Evolutionary conservation across 352 stramenopile genomes (phyloP).

Genomic region (Phytophthora uliginosa): DNA sequence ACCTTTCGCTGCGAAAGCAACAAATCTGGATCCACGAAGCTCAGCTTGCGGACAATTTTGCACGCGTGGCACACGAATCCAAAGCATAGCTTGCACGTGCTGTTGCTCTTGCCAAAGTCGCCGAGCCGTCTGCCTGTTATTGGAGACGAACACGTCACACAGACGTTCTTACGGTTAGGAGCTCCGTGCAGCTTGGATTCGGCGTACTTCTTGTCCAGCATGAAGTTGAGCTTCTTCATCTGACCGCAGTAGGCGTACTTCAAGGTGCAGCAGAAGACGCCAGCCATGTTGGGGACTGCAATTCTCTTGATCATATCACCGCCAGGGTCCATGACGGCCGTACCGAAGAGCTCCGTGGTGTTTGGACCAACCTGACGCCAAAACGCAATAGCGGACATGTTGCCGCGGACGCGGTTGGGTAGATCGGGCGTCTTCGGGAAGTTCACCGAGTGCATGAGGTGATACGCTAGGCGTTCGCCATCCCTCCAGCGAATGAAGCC

Average conservation of each 20-base stretch:
- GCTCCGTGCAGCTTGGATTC: conserved; percentile 36
- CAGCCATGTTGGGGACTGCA: conserved; percentile 34
- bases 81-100: conserved; percentile 51
- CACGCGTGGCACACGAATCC: conserved; percentile 47
- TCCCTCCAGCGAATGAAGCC: conserved; percentile 30
- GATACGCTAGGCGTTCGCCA: conserved; percentile 44
- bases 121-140: conserved; percentile 24
- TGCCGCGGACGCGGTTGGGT: conserved; percentile 55
- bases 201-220: conserved; percentile 42
- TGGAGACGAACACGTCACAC: conserved; percentile 41
- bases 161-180: conserved; percentile 26
- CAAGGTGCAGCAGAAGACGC: conserved; percentile 34
- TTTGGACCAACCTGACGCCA: conserved; percentile 56
- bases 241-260: conserved; percentile 45
- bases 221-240: conserved; percentile 53
- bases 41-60: conserved; percentile 41
- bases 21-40: conserved; percentile 50
- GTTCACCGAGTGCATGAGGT: conserved; percentile 46
- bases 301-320: conserved; percentile 45
- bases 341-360: conserved; percentile 56
- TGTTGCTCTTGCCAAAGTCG: conserved; percentile 33
- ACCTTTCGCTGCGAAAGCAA: conserved; percentile 46
- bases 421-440: conserved; percentile 45
- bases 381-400: conserved; percentile 53
- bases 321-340: conserved; percentile 39